Evolutionary conservation across 2,329 filamentous ascomycete species (phyloP).

Genomic region (Aschersonia sp.): DNA sequence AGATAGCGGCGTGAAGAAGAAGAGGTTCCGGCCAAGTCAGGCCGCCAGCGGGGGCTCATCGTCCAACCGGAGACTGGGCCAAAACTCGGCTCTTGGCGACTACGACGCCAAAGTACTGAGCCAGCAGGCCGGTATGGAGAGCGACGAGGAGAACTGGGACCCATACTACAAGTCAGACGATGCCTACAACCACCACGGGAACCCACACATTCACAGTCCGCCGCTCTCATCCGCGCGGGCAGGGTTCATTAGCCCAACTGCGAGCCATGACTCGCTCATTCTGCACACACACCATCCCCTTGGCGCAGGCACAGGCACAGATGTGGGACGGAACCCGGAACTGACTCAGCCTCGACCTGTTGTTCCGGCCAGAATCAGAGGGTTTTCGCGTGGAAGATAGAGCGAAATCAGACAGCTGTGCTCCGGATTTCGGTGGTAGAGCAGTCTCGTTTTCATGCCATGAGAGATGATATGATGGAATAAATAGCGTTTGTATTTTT

Average conservation of each 20-base stretch:
- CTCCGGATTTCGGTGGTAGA: no score
- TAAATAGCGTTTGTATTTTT: no score
- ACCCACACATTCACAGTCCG: not conserved
- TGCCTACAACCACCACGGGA: not conserved
- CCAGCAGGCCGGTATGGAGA: constrained; percentile 2
- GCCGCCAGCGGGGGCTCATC: constrained; percentile 13
- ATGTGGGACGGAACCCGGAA: not conserved
- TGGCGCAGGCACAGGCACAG: not conserved
- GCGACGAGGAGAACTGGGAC: constrained; percentile 3
- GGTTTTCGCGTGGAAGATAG: not conserved
- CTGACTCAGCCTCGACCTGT: not conserved
- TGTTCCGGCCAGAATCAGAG: not conserved
- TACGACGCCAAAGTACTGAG: constrained; percentile 6
- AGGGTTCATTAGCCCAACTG: constrained; percentile 10
- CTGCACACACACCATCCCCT: not conserved
- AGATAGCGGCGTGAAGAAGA: constrained; percentile 75
- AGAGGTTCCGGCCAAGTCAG: constrained; percentile 54
- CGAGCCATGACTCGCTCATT: constrained; percentile 14
- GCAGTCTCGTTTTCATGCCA: no score
- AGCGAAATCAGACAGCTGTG: no score
- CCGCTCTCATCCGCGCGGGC: constrained; percentile 8
- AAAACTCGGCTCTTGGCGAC: constrained; percentile 6
- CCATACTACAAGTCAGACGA: not conserved
- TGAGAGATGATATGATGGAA: no score
- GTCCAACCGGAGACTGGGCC: constrained; percentile 9